phyloP scores from a whole-genome alignment of 495 filamentous ascomycete genomes.

The Neurospora intermedia region DNA sequence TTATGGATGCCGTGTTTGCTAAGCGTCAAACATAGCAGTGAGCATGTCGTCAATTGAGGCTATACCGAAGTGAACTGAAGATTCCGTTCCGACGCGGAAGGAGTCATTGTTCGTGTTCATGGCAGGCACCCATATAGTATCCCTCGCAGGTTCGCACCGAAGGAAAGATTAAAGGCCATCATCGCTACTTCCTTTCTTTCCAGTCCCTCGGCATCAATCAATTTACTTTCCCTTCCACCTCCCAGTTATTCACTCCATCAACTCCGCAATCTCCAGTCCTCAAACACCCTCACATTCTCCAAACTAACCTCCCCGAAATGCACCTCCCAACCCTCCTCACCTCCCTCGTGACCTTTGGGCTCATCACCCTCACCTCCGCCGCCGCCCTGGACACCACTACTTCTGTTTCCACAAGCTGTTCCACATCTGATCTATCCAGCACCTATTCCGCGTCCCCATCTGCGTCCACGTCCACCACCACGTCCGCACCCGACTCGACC shows the following conservation, averaged over 20 bases:
- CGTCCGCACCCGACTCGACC: background rate
- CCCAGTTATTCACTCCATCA: too few relatives aligned
- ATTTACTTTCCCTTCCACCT: too few relatives aligned
- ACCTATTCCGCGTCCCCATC: background rate
- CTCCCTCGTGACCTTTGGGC: background rate
- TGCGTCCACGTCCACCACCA: background rate
- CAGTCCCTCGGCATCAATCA: too few relatives aligned
- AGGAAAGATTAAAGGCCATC: background rate
- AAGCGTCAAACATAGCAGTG: background rate
- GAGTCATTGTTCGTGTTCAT: background rate
- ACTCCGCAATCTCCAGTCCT: background rate
- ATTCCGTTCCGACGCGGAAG: background rate
- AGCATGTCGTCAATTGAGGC: background rate
- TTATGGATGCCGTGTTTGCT: background rate
- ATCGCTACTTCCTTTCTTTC: background rate
- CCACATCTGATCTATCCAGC: too few relatives aligned
- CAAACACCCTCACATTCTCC: background rate
- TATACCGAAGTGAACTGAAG: too few relatives aligned
- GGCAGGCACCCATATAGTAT: background rate
- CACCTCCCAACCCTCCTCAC: background rate
- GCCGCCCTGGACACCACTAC: background rate
- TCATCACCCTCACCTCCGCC: background rate
- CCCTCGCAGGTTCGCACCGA: background rate
- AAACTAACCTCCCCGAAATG: background rate
- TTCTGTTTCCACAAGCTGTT: background rate